Percentiles rank a stretch among this genome's conserved stretches.
phyloP scores from a whole-genome alignment of 805 yeast genomes.

The Metschnikowia lunata region DNA sequence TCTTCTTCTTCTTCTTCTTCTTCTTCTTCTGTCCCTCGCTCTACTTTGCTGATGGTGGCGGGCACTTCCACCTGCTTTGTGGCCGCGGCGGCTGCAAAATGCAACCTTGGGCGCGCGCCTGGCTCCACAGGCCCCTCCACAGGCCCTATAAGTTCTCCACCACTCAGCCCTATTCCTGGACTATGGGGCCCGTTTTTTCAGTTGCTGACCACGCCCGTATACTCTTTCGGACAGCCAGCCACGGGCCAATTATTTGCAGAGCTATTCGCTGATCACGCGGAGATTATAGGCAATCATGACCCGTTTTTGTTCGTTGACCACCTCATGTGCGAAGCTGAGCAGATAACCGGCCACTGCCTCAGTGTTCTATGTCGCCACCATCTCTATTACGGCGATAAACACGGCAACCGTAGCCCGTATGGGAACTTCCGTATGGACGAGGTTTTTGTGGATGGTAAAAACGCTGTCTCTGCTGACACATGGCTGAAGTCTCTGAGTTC shows the following conservation, averaged over 20 bases:
- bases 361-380: slow-evolving; percentile 29
- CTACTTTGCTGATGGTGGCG: slow-evolving; percentile 46
- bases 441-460: slow-evolving; percentile 43
- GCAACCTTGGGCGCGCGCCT: slow-evolving; percentile 10
- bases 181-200: slow-evolving; percentile 59
- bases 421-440: slow-evolving; percentile 49
- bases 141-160: not conserved
- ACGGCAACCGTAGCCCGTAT: slow-evolving; percentile 57
- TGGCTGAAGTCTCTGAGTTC: not conserved
- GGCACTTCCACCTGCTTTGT: slow-evolving; percentile 61
- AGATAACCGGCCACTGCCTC: slow-evolving; percentile 17
- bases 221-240: slow-evolving; percentile 56
- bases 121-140: no score
- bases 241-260: slow-evolving; percentile 52
- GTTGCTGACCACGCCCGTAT: slow-evolving; percentile 31
- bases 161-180: slow-evolving; percentile 31
- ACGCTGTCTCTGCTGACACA: slow-evolving; percentile 12
- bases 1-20: no score
- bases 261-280: slow-evolving; percentile 33
- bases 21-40: not conserved
- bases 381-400: slow-evolving; percentile 51
- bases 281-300: slow-evolving; percentile 1
- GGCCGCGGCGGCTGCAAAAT: slow-evolving; percentile 18
- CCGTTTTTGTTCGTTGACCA: slow-evolving; percentile 19
- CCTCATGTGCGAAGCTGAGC: slow-evolving; percentile 21